A percentile compares a stretch with the other conserved stretches of the same genome.
Conservation (phyloP, 208 protist genomes). For the Phytomonas sp. region DNA sequence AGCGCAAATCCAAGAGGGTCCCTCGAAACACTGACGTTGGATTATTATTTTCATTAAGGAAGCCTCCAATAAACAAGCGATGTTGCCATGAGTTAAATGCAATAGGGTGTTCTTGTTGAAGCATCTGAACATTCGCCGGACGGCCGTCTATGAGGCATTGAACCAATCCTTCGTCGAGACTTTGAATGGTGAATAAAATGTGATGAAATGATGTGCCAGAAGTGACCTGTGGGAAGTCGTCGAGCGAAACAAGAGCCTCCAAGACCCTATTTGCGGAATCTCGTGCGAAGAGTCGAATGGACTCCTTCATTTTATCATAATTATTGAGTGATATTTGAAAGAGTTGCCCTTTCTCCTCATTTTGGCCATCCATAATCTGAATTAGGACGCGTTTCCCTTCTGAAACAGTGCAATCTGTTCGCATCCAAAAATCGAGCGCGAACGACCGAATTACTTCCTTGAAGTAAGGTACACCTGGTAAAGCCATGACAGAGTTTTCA, state of each 20-base stretch:
- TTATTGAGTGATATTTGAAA: conserved; percentile 76
- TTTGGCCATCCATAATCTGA: conserved; percentile 79
- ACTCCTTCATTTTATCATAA: conserved; percentile 63
- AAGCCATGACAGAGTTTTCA: conserved; percentile 54
- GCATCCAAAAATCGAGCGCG: conserved; percentile 82
- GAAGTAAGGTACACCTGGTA: conserved; percentile 79
- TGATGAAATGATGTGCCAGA: conserved; percentile 55
- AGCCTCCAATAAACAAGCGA: conserved; percentile 75
- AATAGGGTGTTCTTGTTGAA: conserved; percentile 84
- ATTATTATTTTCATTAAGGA: conserved; percentile 60
- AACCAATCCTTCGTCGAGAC: conserved; percentile 68
- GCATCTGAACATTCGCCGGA: conserved; percentile 33
- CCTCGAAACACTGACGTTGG: conserved; percentile 59
- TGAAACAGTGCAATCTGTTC: conserved; percentile 38
- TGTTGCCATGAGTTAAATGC: conserved; percentile 86
- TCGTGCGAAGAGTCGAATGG: conserved; percentile 58
- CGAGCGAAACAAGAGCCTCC: conserved; percentile 55
- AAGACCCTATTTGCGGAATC: conserved; percentile 83
- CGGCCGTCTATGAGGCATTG: conserved; percentile 63
- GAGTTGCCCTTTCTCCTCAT: conserved; percentile 64
- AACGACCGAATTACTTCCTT: conserved; percentile 77
- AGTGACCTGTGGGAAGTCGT: conserved; percentile 10
- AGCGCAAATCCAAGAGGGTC: conserved; percentile 70
- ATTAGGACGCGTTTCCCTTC: conserved; percentile 56
- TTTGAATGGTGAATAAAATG: conserved; percentile 64